phyloP scores from a whole-genome alignment of 2,329 filamentous ascomycete genomes.

The Calonectria pseudoturangicola region DNA sequence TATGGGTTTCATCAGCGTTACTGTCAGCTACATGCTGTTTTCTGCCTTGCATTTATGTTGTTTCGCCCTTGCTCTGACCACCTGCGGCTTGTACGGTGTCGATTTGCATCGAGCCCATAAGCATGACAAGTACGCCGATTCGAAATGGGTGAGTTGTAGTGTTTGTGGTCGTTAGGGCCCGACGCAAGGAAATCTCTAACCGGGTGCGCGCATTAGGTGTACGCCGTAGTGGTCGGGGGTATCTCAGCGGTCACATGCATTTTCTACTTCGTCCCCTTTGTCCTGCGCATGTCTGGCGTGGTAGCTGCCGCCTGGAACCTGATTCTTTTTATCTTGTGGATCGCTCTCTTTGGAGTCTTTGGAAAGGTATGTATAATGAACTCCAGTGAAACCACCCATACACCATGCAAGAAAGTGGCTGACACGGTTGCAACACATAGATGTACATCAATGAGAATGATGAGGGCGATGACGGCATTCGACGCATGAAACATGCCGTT shows the following conservation, averaged over 20 bases:
- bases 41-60: conserved; percentile 82
- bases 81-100: conserved; percentile 85
- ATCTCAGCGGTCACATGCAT: conserved; percentile 79
- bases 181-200: neutral
- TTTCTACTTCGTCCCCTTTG: conserved; percentile 79
- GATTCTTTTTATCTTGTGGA: conserved; percentile 85
- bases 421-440: conserved; percentile 52
- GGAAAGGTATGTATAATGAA: conserved; percentile 71
- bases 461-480: conserved; percentile 77
- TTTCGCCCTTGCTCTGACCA: conserved; percentile 84
- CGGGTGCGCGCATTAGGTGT: conserved; percentile 68
- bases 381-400: neutral
- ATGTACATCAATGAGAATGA: conserved; percentile 84
- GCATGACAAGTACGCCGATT: conserved; percentile 70
- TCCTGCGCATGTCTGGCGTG: conserved; percentile 69
- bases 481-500: conserved; percentile 89
- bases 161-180: neutral
- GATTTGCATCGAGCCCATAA: conserved; percentile 76
- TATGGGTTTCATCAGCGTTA: conserved; percentile 68
- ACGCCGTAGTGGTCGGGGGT: conserved; percentile 81
- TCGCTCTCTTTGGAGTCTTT: conserved; percentile 89
- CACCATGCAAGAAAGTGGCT: neutral
- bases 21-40: conserved; percentile 73
- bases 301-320: conserved; percentile 80
- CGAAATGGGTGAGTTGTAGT: conserved; percentile 78